Conservation (phyloP, 768 basidiomycete genomes). For the Suillus paluster region DNA sequence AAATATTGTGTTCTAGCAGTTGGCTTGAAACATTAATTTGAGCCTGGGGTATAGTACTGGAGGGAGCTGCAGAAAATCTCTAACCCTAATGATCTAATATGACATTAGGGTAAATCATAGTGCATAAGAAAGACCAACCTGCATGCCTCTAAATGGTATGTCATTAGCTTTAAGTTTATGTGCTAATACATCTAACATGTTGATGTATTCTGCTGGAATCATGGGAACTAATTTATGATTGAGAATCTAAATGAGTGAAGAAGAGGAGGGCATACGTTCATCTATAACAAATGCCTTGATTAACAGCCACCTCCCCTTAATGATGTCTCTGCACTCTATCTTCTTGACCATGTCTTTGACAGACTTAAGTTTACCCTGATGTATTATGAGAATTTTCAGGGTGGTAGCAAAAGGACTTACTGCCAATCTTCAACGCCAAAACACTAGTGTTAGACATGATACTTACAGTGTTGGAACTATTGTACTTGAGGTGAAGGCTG, state of each 20-base stretch:
- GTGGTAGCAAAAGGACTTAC: conserved; percentile 8
- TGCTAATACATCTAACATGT: conserved; percentile 61
- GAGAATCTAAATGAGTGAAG: background rate
- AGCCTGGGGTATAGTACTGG: conserved; percentile 51
- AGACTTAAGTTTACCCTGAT: conserved; percentile 49
- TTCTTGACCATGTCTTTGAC: conserved; percentile 48
- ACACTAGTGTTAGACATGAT: conserved; percentile 50
- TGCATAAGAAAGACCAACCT: conserved; percentile 39
- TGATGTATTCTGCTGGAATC: conserved; percentile 66
- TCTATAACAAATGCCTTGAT: conserved; percentile 65
- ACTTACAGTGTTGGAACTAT: conserved; percentile 39
- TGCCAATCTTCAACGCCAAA: conserved; percentile 57
- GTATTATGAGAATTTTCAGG: background rate
- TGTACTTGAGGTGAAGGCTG: conserved; percentile 46
- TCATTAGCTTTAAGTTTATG: conserved; percentile 52
- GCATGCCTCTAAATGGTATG: conserved; percentile 69
- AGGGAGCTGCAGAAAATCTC: conserved; percentile 65
- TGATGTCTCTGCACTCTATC: conserved; percentile 44
- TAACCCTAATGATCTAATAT: conserved; percentile 52
- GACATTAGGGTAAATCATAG: background rate
- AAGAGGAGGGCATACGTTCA: conserved; percentile 48
- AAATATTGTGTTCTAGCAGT: conserved; percentile 47
- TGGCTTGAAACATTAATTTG: conserved; percentile 71
- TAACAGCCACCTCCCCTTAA: too few species aligned
- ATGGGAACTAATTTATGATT: conserved; percentile 56